These are phyloP conservation scores for Phlebopus sp. DNA, from an alignment of 1,284 basidiomycete species.

Conservation along the genomic window DNA sequence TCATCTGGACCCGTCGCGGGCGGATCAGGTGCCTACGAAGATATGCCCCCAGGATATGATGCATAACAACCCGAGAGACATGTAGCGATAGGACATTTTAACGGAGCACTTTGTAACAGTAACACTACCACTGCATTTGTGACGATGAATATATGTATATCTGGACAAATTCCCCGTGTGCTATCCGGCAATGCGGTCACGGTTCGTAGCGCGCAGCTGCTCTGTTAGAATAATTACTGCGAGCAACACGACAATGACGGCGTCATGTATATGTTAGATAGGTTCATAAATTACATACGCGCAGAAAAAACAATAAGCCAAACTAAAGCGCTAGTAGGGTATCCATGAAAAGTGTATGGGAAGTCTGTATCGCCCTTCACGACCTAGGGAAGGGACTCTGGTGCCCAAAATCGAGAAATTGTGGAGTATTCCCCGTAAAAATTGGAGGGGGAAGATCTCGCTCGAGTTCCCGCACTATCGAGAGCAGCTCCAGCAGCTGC, in stretches of 20 bases:
- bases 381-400: slow-evolving; percentile 15
- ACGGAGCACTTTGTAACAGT: neutral
- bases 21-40: slow-evolving; percentile 38
- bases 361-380: too few species aligned
- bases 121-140: slow-evolving; percentile 21
- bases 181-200: too few species aligned
- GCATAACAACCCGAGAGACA: slow-evolving; percentile 30
- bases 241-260: too few species aligned
- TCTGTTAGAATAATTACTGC: too few species aligned
- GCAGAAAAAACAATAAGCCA: too few species aligned
- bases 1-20: slow-evolving; percentile 42
- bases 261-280: too few species aligned
- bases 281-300: too few species aligned
- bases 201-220: too few species aligned
- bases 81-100: slow-evolving; percentile 10
- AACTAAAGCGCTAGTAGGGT: too few species aligned
- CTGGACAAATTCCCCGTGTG: too few species aligned
- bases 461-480: slow-evolving; percentile 13
- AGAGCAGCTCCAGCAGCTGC: slow-evolving; percentile 24
- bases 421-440: slow-evolving; percentile 13
- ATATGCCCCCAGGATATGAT: slow-evolving; percentile 66
- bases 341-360: too few species aligned
- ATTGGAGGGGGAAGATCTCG: neutral
- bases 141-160: too few species aligned
- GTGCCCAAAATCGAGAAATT: slow-evolving; percentile 24